phyloP scores from a whole-genome alignment of 352 stramenopile genomes.

The Globisporangium camurandrum region DNA sequence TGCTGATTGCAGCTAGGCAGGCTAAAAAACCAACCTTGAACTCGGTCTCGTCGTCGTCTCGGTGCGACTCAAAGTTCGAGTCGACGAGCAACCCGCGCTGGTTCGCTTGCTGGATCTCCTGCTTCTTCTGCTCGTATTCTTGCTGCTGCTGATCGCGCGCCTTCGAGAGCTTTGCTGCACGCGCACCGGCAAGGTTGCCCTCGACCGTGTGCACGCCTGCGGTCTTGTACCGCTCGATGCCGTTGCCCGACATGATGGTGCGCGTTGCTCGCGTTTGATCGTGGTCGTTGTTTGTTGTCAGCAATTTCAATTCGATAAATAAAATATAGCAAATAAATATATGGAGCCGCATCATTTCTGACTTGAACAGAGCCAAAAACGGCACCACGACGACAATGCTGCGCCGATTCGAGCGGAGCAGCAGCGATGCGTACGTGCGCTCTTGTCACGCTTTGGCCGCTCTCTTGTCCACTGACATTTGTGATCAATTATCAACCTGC shows the following conservation, averaged over 20 bases:
- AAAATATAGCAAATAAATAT: too few species aligned
- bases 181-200: conserved; percentile 90
- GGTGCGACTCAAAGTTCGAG: conserved; percentile 85
- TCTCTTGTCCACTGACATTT: not conserved
- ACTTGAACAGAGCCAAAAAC: conserved; percentile 2
- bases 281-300: not conserved
- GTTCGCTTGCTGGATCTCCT: conserved; percentile 82
- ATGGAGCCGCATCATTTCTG: too few species aligned
- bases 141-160: conserved; percentile 90
- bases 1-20: not conserved
- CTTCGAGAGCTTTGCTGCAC: conserved; percentile 88
- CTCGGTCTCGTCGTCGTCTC: conserved; percentile 75
- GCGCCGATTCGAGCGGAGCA: conserved; percentile 48
- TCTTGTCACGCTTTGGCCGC: not conserved
- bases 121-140: conserved; percentile 91
- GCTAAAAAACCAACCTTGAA: conserved; percentile 55
- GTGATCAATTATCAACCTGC: too few species aligned
- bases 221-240: conserved; percentile 69
- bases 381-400: conserved; percentile 29
- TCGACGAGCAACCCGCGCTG: conserved; percentile 84
- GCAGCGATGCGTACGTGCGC: conserved; percentile 34
- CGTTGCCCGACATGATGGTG: conserved; percentile 43
- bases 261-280: too few species aligned
- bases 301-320: too few species aligned
- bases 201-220: conserved; percentile 95